Percentiles rank a stretch among this genome's conserved stretches.
Evolutionary conservation across 163 green algal species (phyloP).

Genomic region (Scenedesmus sp.): DNA sequence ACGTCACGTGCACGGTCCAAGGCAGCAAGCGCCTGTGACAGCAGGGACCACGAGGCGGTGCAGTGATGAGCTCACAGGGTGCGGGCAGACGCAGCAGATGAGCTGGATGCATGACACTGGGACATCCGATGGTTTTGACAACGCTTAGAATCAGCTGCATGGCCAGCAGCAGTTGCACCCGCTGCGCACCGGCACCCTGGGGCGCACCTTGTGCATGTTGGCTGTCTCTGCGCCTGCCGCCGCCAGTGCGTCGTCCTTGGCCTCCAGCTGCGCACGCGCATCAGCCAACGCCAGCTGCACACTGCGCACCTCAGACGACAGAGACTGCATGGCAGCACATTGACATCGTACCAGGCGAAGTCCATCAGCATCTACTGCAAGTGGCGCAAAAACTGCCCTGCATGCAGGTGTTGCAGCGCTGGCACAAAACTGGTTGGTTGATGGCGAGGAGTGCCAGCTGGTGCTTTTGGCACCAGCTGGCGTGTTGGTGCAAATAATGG

Average conservation of each 20-base stretch:
- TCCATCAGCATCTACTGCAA: too few species aligned
- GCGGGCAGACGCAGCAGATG: background rate
- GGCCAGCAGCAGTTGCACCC: background rate
- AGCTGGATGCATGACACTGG: background rate
- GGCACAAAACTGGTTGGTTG: too few species aligned
- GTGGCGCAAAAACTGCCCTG: too few species aligned
- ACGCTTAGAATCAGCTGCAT: too few species aligned
- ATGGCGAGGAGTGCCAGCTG: too few species aligned
- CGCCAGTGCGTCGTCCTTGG: constrained; percentile 58
- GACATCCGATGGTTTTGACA: too few species aligned
- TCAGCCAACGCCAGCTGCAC: constrained; percentile 67
- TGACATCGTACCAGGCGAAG: too few species aligned
- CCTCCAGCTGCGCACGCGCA: constrained; percentile 62
- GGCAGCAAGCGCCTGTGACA: background rate
- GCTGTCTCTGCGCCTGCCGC: constrained; percentile 53
- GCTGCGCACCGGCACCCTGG: background rate
- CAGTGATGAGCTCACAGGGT: background rate
- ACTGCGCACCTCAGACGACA: constrained; percentile 66
- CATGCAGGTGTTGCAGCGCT: too few species aligned
- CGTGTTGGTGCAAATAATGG: too few species aligned
- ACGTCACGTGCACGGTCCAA: constrained; percentile 35
- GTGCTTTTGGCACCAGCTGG: too few species aligned
- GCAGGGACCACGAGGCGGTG: background rate
- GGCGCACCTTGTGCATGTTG: constrained; percentile 43
- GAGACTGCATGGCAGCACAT: constrained; percentile 59